Conservation (phyloP, 495 filamentous ascomycete genomes). For the Aspergillus homomorphus region DNA sequence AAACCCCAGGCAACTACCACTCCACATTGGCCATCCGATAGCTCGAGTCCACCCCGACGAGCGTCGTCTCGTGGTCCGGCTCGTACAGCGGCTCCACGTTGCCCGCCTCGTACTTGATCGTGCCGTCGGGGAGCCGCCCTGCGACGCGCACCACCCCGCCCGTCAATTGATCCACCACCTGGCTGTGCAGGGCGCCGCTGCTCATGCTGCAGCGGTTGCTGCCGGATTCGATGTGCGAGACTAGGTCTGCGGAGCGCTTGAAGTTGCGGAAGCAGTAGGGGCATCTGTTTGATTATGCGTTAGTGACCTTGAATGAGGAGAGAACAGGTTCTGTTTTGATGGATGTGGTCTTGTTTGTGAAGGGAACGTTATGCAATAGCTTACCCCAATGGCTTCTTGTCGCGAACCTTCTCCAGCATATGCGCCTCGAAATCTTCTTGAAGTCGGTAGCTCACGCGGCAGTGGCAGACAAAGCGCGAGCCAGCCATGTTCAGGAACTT, state of each 20-base stretch:
- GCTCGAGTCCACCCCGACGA: conserved; percentile 1
- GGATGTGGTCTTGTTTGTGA: not conserved
- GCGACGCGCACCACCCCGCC: conserved; percentile 44
- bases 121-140: conserved; percentile 27
- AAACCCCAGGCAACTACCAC: too few species aligned
- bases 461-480: conserved; percentile 25
- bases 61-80: not conserved
- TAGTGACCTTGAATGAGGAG: too few species aligned
- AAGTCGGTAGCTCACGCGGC: conserved; percentile 15
- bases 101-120: conserved; percentile 23
- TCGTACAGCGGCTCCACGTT: conserved; percentile 10
- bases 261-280: conserved; percentile 46
- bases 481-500: conserved; percentile 23
- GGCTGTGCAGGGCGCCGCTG: conserved; percentile 28
- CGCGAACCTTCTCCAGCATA: conserved; percentile 18
- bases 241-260: conserved; percentile 38
- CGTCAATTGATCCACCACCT: conserved; percentile 45
- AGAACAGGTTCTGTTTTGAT: not conserved
- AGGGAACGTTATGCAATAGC: conserved; percentile 1
- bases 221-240: conserved; percentile 49
- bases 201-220: conserved; percentile 42
- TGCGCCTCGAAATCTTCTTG: conserved; percentile 22
- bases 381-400: conserved; percentile 14
- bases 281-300: conserved; percentile 22
- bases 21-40: too few species aligned